phyloP scores from a whole-genome alignment of 345 rosid genomes.

The Alliaria petiolata region DNA sequence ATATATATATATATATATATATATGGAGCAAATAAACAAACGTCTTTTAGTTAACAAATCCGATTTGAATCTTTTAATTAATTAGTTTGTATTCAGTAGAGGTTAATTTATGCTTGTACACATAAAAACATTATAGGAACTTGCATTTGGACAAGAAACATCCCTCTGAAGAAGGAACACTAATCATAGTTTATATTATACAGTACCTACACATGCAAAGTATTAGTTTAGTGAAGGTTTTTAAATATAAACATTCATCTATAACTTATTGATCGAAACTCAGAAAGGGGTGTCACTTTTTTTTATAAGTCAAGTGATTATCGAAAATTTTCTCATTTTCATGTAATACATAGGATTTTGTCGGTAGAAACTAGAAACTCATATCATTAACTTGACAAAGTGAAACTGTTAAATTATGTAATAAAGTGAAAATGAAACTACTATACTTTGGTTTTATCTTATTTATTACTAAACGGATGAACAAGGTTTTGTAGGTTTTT shows the following conservation, averaged over 20 bases:
- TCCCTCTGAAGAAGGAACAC: constrained; percentile 5
- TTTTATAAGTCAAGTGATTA: neutral
- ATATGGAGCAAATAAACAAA: neutral
- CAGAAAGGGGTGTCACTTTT: neutral
- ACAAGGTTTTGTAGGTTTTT: neutral
- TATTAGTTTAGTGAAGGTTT: neutral
- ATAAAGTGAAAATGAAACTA: neutral
- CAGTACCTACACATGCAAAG: constrained; percentile 11
- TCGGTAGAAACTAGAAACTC: neutral
- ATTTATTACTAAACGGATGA: neutral
- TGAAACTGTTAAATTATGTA: neutral
- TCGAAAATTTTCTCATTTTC: neutral
- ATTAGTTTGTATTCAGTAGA: neutral
- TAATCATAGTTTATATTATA: neutral
- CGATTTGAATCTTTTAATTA: neutral
- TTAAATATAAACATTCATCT: neutral
- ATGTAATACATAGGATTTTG: neutral
- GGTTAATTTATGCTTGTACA: neutral
- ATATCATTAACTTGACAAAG: neutral
- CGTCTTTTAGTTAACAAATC: neutral
- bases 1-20: too few relatives aligned
- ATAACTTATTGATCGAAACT: neutral
- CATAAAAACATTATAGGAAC: neutral
- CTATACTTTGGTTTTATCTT: neutral
- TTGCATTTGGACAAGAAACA: constrained; percentile 13